phyloP scores from a whole-genome alignment of 257 asterid genomes.

The Schizonepeta tenuifolia region DNA sequence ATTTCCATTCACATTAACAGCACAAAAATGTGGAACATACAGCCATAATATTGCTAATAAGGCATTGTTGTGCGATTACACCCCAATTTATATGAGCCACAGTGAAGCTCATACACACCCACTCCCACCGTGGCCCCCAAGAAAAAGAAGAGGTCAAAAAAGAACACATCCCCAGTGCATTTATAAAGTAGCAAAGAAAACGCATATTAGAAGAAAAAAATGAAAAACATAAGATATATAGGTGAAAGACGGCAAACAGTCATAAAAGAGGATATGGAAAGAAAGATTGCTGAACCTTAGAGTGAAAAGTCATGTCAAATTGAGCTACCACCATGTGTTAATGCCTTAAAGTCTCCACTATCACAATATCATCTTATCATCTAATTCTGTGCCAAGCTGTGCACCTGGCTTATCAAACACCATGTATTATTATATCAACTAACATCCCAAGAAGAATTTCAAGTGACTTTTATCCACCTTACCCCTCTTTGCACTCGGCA shows the following conservation, averaged over 20 bases:
- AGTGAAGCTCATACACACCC: background rate
- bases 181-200: background rate
- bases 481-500: background rate
- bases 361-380: background rate
- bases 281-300: background rate
- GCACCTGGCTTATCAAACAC: conserved; percentile 1
- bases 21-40: conserved; percentile 16
- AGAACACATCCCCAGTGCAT: background rate
- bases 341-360: background rate
- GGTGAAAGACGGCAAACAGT: background rate
- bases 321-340: background rate
- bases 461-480: background rate
- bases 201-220: background rate
- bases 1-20: conserved; percentile 29
- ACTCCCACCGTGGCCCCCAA: background rate
- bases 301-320: background rate
- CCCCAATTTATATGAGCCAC: conserved; percentile 4
- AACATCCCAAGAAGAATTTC: background rate
- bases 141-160: background rate
- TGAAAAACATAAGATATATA: background rate
- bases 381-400: conserved; percentile 12
- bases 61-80: conserved; percentile 14
- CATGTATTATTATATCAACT: background rate
- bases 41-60: conserved; percentile 15
- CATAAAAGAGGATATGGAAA: background rate